Percentiles rank a stretch among this genome's conserved stretches.
phyloP scores from a whole-genome alignment of 345 rosid species.

The Citrus mangshanensis region DNA sequence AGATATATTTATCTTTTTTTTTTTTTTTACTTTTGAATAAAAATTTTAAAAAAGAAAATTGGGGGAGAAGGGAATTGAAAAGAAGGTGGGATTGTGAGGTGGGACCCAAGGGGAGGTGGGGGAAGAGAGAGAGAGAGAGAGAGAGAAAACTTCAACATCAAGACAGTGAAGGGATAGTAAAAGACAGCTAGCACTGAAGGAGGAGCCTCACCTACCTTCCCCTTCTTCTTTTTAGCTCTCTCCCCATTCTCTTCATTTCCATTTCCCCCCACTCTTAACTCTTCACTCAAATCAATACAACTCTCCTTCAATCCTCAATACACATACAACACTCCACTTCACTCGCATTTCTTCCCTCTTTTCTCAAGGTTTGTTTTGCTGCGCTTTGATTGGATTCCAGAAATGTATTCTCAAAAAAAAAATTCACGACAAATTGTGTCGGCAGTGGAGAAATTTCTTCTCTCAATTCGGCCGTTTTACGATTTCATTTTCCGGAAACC shows the following conservation, averaged over 20 bases:
- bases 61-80: no score
- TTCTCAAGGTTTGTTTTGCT: no score
- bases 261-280: not conserved
- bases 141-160: conserved; percentile 45
- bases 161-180: conserved; percentile 40
- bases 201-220: conserved; percentile 51
- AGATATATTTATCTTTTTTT: no score
- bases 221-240: conserved; percentile 6
- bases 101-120: conserved; percentile 9
- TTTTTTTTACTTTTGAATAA: no score
- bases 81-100: conserved; percentile 13
- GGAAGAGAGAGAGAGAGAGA: not conserved
- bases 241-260: conserved; percentile 14
- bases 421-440: no score
- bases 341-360: no score
- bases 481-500: not conserved
- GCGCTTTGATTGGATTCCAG: no score
- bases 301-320: no score
- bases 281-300: not conserved
- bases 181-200: conserved; percentile 76
- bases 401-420: no score
- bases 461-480: not conserved
- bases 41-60: no score
- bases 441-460: no score
- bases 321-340: no score